Base-by-base conservation (phyloP, 192 early-diverging fungal species). In the Linnemannia schmuckeri region DNA sequence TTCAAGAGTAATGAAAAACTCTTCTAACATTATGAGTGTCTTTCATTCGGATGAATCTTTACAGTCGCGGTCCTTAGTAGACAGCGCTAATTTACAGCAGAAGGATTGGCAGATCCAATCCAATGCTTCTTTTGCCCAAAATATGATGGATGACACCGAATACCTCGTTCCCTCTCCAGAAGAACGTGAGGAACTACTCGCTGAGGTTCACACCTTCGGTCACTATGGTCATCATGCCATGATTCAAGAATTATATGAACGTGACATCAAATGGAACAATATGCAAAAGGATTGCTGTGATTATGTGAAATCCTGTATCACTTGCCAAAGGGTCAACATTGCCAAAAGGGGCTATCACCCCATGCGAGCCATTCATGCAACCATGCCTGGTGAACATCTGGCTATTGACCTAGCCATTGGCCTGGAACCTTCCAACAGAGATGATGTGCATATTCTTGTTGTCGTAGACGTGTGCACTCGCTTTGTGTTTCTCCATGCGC, bases 381-480 rank as follows among this genome's bases (percentile, higher is more conserved):
- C 44, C 15, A 35, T 78, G 40, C 82, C 88, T 61, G 79, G 79
- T 40, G 80, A 89, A 35, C 76, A 79, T 72, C 27, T 74, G 6
- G 75, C 78, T 18, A 82, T 87, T 18, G 89, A 89, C 44, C 40
- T 88, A 4, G 82, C 82, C 10, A 17, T 49, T 1, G 63, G 61
- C 20, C 76, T 84, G 46, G 70, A 74, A n/a, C 37, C 4, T 13
- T 70, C 61, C 24, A 44, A 55, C 5, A 37, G 38, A 18, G 42
- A 41, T 0, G 75, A 87, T 12, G 27, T 3, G 1, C 81, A 68
- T 24, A 38, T 66, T n/a, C 66, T 89, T 8, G 57, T 87, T 20
- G 47, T 89, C 6, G 82, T 89, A 1, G 89, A 89, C 18, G 55
- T 89, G 17, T 87, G 89, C 61, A 88, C 84, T 10, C 73, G 80